phyloP scores from a whole-genome alignment of 768 basidiomycete genomes.

The Pleurotus salmoneostramineus region DNA sequence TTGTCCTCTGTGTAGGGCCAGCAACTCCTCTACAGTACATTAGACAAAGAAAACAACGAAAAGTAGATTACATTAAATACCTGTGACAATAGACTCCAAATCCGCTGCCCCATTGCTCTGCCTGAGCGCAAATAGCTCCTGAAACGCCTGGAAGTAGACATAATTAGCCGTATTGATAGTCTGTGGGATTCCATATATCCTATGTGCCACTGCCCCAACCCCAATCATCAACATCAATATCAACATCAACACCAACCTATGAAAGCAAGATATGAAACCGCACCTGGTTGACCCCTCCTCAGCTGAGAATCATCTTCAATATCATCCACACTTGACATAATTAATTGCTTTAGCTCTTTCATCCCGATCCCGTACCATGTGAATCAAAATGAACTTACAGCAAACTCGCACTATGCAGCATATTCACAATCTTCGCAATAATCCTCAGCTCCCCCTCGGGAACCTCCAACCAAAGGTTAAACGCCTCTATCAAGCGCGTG shows the following conservation, averaged over 20 bases:
- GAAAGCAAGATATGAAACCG: no score
- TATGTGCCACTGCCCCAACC: slow-evolving; percentile 67
- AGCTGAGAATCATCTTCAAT: slow-evolving; percentile 91
- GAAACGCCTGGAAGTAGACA: slow-evolving; percentile 91
- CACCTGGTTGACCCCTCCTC: slow-evolving; percentile 82
- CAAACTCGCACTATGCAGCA: slow-evolving; percentile 93
- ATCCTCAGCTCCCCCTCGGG: slow-evolving; percentile 64
- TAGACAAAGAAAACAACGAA: not conserved
- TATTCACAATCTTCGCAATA: slow-evolving; percentile 82
- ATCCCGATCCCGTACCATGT: no score
- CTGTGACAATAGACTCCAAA: slow-evolving; percentile 71
- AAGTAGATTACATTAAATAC: slow-evolving; percentile 30
- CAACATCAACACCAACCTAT: no score
- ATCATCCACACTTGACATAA: slow-evolving; percentile 72
- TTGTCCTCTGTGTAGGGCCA: slow-evolving; percentile 92
- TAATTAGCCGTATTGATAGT: slow-evolving; percentile 98
- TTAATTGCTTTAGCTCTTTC: not conserved
- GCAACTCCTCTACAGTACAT: slow-evolving; percentile 46
- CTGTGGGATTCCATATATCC: slow-evolving; percentile 94
- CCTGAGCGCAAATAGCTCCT: slow-evolving; percentile 70
- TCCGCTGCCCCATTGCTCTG: slow-evolving; percentile 26
- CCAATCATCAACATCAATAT: no score
- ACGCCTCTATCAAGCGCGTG: slow-evolving; percentile 82
- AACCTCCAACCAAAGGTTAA: slow-evolving; percentile 90
- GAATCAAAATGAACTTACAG: slow-evolving; percentile 49